Evolutionary conservation across 495 filamentous ascomycete genomes (phyloP).

Genomic region (Penicillium mononematosum): DNA sequence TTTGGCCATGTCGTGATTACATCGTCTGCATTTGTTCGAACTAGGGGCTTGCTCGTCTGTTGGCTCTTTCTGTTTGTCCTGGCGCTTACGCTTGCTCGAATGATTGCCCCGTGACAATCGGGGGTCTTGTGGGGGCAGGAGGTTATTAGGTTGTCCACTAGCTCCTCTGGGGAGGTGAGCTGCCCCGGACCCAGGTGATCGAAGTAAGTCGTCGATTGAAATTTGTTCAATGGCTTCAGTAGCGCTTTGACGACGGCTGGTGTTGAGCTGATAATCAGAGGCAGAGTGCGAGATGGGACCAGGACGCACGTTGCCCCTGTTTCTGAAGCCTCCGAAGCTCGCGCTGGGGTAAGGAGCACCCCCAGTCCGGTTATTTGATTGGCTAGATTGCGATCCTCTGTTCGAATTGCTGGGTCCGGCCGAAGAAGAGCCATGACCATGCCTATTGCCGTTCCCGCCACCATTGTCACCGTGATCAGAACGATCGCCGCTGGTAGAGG

Average conservation of each 20-base stretch:
- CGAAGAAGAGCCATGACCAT: not conserved
- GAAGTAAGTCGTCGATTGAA: not conserved
- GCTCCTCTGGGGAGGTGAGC: not conserved
- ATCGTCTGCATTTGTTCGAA: not conserved
- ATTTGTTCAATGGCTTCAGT: not conserved
- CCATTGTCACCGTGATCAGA: not conserved
- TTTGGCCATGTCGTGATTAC: not conserved
- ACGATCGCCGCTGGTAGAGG: not conserved
- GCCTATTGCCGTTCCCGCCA: not conserved
- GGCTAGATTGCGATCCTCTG: not conserved
- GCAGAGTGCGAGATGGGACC: not conserved
- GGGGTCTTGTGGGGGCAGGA: not conserved
- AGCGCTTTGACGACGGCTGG: not conserved
- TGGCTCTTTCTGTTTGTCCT: not conserved
- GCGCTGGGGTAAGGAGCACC: not conserved
- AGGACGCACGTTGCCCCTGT: not conserved
- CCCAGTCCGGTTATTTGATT: not conserved
- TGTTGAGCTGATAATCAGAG: not conserved
- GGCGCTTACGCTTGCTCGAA: conserved; percentile 2
- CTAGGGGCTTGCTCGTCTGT: not conserved
- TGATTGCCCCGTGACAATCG: not conserved
- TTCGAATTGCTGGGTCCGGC: not conserved
- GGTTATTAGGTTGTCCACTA: not conserved
- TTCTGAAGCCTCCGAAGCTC: not conserved
- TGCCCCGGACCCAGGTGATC: too few species aligned